These are phyloP conservation scores for Heliamphora exappendiculata DNA, from an alignment of 148 eudicot genomes.

Conservation along the genomic window DNA sequence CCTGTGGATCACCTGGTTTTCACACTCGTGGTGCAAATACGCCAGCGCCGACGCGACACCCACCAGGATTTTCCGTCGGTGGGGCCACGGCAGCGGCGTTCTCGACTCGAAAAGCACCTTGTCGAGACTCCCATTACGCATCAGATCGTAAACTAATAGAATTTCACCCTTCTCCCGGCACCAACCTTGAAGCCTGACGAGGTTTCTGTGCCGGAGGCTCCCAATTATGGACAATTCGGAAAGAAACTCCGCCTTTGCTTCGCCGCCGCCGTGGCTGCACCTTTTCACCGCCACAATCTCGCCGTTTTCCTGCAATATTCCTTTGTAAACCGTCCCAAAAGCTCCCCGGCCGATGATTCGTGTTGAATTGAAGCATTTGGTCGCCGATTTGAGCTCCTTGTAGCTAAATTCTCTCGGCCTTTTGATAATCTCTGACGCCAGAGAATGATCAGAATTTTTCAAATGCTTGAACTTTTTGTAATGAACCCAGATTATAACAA, in stretches of 20 bases:
- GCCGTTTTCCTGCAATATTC: too few species aligned
- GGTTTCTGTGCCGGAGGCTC: constrained; percentile 38
- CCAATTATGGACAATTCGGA: constrained; percentile 42
- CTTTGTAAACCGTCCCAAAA: constrained; percentile 80
- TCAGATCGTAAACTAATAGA: constrained; percentile 42
- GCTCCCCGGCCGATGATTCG: constrained; percentile 70
- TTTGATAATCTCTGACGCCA: constrained; percentile 49
- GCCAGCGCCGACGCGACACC: constrained; percentile 78
- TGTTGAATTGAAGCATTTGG: constrained; percentile 51
- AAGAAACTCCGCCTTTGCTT: constrained; percentile 33
- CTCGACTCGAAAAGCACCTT: constrained; percentile 36
- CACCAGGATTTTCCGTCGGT: constrained; percentile 56
- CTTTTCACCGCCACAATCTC: too few species aligned
- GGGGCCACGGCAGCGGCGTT: constrained; percentile 43
- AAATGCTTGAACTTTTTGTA: constrained; percentile 47
- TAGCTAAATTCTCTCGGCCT: constrained; percentile 59
- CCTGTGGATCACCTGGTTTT: constrained; percentile 75
- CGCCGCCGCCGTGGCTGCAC: too few species aligned
- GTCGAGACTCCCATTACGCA: constrained; percentile 77
- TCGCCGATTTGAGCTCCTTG: too few species aligned
- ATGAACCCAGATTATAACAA: constrained; percentile 53
- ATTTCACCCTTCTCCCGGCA: constrained; percentile 43
- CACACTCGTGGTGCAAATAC: constrained; percentile 78
- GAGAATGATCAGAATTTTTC: constrained; percentile 44
- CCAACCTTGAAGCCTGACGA: constrained; percentile 49